Evolutionary conservation across 148 eudicot species (phyloP).

Genomic region (Camellia sinensis): DNA sequence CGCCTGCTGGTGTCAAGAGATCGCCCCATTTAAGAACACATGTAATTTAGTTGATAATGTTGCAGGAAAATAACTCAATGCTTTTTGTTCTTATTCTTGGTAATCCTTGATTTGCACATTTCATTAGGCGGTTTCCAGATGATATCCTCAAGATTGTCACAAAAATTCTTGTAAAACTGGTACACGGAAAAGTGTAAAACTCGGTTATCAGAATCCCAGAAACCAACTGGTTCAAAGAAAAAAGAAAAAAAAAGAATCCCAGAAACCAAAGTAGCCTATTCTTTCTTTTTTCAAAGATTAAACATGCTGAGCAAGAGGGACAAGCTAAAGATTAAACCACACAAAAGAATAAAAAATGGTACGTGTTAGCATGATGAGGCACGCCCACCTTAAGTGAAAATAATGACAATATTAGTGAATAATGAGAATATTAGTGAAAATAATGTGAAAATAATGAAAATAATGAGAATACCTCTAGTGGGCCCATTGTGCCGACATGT

Average conservation of each 20-base stretch:
- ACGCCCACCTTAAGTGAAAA: too few species aligned
- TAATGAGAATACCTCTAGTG: too few species aligned
- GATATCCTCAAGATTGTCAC: constrained; percentile 86
- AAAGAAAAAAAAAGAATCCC: too few species aligned
- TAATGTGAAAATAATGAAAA: too few species aligned
- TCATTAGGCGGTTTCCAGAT: constrained; percentile 84
- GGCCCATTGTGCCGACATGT: too few species aligned
- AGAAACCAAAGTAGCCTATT: not conserved
- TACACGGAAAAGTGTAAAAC: constrained; percentile 10
- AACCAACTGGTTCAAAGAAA: too few species aligned
- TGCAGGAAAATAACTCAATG: constrained; percentile 26
- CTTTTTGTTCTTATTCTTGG: constrained; percentile 56
- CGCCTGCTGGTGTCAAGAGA: not conserved
- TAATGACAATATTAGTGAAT: too few species aligned
- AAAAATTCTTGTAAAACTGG: constrained; percentile 86
- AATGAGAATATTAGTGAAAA: too few species aligned
- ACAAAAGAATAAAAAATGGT: too few species aligned
- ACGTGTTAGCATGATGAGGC: too few species aligned
- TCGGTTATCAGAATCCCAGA: not conserved
- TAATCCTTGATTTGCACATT: constrained; percentile 44
- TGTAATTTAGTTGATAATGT: not conserved
- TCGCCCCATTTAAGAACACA: not conserved
- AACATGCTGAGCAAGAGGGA: not conserved
- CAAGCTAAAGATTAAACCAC: too few species aligned
- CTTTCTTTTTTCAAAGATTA: not conserved